These are phyloP conservation scores for Rhodosporidiobolus sp. DNA, from an alignment of 768 basidiomycete genomes.

Conservation along the genomic window DNA sequence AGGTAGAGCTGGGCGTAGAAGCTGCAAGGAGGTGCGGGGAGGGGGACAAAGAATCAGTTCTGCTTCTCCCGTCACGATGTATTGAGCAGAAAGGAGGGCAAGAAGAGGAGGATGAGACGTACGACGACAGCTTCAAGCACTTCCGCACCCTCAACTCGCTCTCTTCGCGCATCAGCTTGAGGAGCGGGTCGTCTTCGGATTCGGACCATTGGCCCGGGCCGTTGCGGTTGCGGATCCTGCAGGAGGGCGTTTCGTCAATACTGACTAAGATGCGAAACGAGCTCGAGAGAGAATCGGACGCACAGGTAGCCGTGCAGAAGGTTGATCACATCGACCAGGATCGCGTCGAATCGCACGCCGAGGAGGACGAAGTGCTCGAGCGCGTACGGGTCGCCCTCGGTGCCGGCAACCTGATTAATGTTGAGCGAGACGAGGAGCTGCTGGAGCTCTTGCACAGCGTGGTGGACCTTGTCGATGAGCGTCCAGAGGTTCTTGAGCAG, in stretches of 20 bases:
- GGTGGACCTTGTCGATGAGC: slow-evolving; percentile 36
- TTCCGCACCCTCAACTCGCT: slow-evolving; percentile 30
- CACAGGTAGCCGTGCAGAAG: slow-evolving; percentile 29
- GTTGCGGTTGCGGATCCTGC: slow-evolving; percentile 15
- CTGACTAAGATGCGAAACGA: too few relatives aligned
- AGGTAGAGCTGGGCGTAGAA: slow-evolving; percentile 40
- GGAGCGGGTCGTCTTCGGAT: slow-evolving; percentile 5
- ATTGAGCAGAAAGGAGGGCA: neutral
- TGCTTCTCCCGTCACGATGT: too few relatives aligned
- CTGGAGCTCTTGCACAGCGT: slow-evolving; percentile 28
- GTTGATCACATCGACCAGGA: slow-evolving; percentile 34
- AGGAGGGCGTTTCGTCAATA: too few relatives aligned
- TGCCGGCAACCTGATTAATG: neutral
- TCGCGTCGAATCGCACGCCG: slow-evolving; percentile 31
- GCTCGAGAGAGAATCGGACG: neutral
- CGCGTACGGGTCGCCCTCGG: slow-evolving; percentile 20
- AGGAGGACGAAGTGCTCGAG: slow-evolving; percentile 35
- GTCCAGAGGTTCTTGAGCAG: slow-evolving; percentile 37
- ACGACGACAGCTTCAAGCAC: slow-evolving; percentile 31
- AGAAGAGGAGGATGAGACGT: neutral
- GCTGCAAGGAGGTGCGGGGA: too few relatives aligned
- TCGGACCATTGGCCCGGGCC: slow-evolving; percentile 11
- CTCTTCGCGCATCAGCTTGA: slow-evolving; percentile 13
- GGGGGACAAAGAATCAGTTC: neutral
- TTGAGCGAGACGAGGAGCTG: slow-evolving; percentile 29